Evolutionary conservation across 192 early-diverging fungal genomes (phyloP).

Genomic region (Phlyctochytrium bullatum): DNA sequence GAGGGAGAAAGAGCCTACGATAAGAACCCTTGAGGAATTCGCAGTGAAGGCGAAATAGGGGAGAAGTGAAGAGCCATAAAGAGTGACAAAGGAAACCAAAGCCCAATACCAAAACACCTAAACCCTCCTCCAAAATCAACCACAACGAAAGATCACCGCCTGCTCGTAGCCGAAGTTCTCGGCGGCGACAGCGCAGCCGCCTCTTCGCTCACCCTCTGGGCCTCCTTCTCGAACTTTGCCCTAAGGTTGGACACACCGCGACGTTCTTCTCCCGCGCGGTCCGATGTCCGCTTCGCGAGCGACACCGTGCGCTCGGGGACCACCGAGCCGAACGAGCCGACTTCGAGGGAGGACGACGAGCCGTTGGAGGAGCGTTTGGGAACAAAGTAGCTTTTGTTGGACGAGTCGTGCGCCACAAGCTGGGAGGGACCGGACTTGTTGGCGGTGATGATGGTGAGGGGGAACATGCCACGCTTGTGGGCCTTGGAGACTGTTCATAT

Average conservation of each 20-base stretch:
- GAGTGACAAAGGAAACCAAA: too few species aligned
- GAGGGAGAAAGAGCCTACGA: too few species aligned
- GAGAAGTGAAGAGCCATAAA: too few species aligned
- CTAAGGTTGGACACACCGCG: neutral
- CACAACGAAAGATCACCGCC: too few species aligned
- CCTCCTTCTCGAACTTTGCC: neutral
- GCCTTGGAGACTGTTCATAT: constrained; percentile 44
- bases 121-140: too few species aligned
- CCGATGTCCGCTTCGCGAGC: neutral
- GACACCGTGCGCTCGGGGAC: constrained; percentile 1
- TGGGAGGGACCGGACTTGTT: constrained; percentile 51
- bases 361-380: neutral
- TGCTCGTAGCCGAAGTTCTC: too few species aligned
- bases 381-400: constrained; percentile 13
- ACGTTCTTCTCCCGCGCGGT: neutral
- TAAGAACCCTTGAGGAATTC: too few species aligned
- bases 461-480: constrained; percentile 50
- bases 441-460: constrained; percentile 42
- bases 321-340: neutral
- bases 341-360: neutral
- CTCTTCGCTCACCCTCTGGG: neutral
- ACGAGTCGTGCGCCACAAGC: constrained; percentile 28
- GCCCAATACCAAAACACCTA: too few species aligned
- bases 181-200: too few species aligned
- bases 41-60: too few species aligned